Percentiles rank a stretch among this genome's conserved stretches.
Conservation (phyloP, 371 early-diverging fungal genomes). For the Parasitella parasitica region DNA sequence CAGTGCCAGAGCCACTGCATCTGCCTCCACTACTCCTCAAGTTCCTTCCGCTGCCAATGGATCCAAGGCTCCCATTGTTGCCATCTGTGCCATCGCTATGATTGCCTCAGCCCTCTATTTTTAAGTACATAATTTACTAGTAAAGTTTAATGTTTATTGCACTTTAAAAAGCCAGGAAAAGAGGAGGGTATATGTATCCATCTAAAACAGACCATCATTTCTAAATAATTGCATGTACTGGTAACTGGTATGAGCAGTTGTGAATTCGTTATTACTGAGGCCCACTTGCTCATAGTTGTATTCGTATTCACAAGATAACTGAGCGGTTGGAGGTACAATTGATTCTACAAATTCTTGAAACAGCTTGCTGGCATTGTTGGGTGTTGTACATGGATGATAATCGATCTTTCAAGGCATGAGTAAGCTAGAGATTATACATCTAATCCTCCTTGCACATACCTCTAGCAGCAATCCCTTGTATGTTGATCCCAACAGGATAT, state of each 20-base stretch:
- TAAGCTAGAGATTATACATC: neutral
- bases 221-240: conserved; percentile 53
- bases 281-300: conserved; percentile 50
- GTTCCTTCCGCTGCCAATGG: conserved; percentile 3
- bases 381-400: conserved; percentile 49
- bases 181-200: conserved; percentile 1
- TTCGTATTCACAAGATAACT: conserved; percentile 49
- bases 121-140: conserved; percentile 4
- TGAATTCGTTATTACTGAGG: conserved; percentile 47
- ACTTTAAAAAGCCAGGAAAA: neutral
- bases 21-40: conserved; percentile 2
- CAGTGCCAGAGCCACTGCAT: neutral
- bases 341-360: conserved; percentile 48
- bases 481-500: conserved; percentile 47
- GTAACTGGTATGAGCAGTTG: conserved; percentile 54
- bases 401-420: conserved; percentile 30
- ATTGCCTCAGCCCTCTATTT: conserved; percentile 16
- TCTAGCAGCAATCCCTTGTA: conserved; percentile 53
- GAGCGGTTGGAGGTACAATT: conserved; percentile 45
- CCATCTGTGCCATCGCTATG: conserved; percentile 1
- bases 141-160: neutral
- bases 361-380: conserved; percentile 36
- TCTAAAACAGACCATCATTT: conserved; percentile 46
- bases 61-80: conserved; percentile 13
- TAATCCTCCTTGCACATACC: conserved; percentile 22